phyloP scores from a whole-genome alignment of 2,329 filamentous ascomycete species.

The Calonectria multiphialidica region DNA sequence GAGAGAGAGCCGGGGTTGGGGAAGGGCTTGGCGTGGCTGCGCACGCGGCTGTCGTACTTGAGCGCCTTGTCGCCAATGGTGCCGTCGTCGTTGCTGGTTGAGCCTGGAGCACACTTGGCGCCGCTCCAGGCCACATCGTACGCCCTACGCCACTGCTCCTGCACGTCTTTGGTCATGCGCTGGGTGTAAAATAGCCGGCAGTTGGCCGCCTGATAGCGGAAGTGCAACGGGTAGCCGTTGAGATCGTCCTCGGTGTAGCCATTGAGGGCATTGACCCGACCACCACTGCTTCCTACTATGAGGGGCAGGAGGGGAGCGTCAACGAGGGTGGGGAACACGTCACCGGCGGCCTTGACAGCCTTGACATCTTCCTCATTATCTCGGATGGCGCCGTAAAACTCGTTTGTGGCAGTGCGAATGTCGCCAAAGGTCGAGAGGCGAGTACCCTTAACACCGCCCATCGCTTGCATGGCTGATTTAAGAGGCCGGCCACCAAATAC shows the following conservation, averaged over 20 bases:
- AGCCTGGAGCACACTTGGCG: constrained; percentile 35
- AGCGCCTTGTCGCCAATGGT: constrained; percentile 33
- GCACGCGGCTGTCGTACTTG: constrained; percentile 34
- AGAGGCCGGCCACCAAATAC: constrained; percentile 72
- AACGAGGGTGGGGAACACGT: constrained; percentile 26
- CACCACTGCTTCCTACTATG: constrained; percentile 38
- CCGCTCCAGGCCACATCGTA: constrained; percentile 32
- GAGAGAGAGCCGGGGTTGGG: constrained; percentile 32
- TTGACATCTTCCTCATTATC: constrained; percentile 20
- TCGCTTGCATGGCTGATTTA: constrained; percentile 67
- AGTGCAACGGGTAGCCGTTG: constrained; percentile 58
- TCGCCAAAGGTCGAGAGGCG: constrained; percentile 35
- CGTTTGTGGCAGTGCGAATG: constrained; percentile 15
- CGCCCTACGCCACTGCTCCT: constrained; percentile 60
- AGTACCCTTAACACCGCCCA: constrained; percentile 75
- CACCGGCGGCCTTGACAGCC: constrained; percentile 21
- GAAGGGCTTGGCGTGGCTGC: constrained; percentile 32
- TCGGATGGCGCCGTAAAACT: constrained; percentile 25
- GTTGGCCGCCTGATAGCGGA: constrained; percentile 70
- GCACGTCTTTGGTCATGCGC: constrained; percentile 63
- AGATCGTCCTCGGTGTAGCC: constrained; percentile 36
- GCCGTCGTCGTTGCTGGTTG: constrained; percentile 28
- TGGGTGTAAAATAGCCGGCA: constrained; percentile 72
- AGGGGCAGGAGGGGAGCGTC: constrained; percentile 49
- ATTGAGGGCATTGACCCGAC: constrained; percentile 37